Percentiles rank a stretch among this genome's conserved stretches.
These are phyloP conservation scores for Pyropia yezoensis DNA, from an alignment of 23 red algal species.

Conservation along the genomic window DNA sequence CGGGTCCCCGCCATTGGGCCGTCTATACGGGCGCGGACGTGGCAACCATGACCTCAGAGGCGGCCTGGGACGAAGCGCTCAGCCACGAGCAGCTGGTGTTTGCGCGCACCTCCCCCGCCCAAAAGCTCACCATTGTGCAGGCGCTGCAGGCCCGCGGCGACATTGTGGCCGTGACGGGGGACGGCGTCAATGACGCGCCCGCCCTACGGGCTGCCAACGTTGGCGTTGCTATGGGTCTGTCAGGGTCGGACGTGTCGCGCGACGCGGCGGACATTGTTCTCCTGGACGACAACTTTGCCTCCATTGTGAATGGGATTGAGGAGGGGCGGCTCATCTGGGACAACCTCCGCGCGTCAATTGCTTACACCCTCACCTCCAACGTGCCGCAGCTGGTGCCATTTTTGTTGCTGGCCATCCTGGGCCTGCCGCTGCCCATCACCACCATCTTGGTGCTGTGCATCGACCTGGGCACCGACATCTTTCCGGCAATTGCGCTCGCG, in stretches of 20 bases:
- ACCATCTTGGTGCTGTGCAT: constrained; percentile 53
- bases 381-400: constrained; percentile 73
- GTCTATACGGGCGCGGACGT: too few species aligned
- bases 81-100: constrained; percentile 51
- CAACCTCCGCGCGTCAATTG: constrained; percentile 77
- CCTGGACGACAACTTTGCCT: constrained; percentile 86
- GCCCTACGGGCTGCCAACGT: constrained; percentile 72
- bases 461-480: constrained; percentile 60
- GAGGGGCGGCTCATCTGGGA: constrained; percentile 88
- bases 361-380: constrained; percentile 83
- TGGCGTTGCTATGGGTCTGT: constrained; percentile 83
- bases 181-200: constrained; percentile 93
- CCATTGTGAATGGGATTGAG: constrained; percentile 71
- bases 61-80: constrained; percentile 34
- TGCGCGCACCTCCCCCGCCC: constrained; percentile 64
- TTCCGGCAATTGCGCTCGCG: constrained; percentile 56
- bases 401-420: constrained; percentile 29
- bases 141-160: constrained; percentile 42
- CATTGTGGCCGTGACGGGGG: constrained; percentile 82
- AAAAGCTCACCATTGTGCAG: constrained; percentile 68
- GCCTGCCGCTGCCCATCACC: constrained; percentile 44
- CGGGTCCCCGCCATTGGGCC: too few species aligned
- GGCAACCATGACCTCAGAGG: not conserved
- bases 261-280: constrained; percentile 85
- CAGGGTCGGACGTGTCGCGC: constrained; percentile 68